phyloP scores from a whole-genome alignment of 495 filamentous ascomycete species.

The Lophiotrema nucula region DNA sequence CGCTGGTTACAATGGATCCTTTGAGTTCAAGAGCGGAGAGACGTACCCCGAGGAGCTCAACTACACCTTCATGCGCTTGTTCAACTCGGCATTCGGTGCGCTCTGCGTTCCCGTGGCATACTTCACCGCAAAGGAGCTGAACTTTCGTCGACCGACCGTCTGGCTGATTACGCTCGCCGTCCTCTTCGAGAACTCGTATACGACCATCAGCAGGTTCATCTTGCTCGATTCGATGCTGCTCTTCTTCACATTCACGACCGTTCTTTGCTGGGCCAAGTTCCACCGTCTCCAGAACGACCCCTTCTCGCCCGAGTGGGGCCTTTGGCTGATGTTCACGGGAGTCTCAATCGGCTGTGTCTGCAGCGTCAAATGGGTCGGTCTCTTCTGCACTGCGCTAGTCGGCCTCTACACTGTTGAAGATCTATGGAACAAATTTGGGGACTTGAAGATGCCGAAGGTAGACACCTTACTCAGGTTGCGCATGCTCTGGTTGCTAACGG shows the following conservation, averaged over 20 bases:
- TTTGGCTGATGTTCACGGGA: conserved; percentile 88
- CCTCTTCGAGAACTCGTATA: conserved; percentile 96
- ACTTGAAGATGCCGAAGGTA: conserved; percentile 83
- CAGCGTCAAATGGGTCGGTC: conserved; percentile 96
- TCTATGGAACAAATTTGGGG: conserved; percentile 97
- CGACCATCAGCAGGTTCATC: conserved; percentile 96
- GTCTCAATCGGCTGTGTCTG: conserved; percentile 95
- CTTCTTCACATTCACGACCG: conserved; percentile 95
- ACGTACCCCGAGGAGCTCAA: conserved; percentile 89
- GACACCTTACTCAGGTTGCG: conserved; percentile 33
- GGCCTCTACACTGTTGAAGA: conserved; percentile 96
- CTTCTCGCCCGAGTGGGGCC: conserved; percentile 86
- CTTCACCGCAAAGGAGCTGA: conserved; percentile 86
- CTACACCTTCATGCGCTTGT: conserved; percentile 97
- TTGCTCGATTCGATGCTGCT: conserved; percentile 97
- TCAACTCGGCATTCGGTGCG: conserved; percentile 93
- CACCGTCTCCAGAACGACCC: conserved; percentile 78
- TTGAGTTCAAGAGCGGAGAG: conserved; percentile 99
- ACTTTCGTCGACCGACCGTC: conserved; percentile 78
- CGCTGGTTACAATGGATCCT: conserved; percentile 97
- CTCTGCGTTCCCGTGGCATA: conserved; percentile 93
- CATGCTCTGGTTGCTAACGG: neutral
- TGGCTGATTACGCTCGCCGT: conserved; percentile 98
- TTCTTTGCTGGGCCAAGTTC: conserved; percentile 94
- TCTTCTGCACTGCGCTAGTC: conserved; percentile 92